These are phyloP conservation scores for Kodamaea kakaduensis DNA, from an alignment of 805 yeast species.

Conservation along the genomic window DNA sequence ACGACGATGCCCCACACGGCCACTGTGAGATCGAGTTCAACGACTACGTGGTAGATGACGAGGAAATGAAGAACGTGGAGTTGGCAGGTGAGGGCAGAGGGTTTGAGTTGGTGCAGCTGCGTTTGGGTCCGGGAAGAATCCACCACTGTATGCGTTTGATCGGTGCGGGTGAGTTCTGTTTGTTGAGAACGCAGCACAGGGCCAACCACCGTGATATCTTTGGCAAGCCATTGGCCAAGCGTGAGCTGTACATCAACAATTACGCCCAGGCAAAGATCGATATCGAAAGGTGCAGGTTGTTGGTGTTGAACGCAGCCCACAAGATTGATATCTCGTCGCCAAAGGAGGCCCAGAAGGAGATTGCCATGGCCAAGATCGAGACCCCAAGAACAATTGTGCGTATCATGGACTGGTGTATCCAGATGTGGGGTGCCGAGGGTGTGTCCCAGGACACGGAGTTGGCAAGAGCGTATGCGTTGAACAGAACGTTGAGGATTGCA, in stretches of 20 bases:
- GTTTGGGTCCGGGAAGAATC: conserved; percentile 67
- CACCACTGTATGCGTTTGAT: conserved; percentile 66
- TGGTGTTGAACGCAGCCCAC: conserved; percentile 59
- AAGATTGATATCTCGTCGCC: conserved; percentile 51
- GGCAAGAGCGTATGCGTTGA: conserved; percentile 48
- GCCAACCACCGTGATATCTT: conserved; percentile 52
- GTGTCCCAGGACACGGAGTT: conserved; percentile 58
- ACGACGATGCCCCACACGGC: conserved; percentile 71
- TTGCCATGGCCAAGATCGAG: conserved; percentile 60
- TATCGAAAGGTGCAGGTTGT: conserved; percentile 49
- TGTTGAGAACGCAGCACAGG: conserved; percentile 44
- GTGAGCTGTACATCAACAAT: conserved; percentile 47
- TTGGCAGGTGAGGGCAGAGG: conserved; percentile 51
- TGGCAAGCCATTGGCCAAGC: conserved; percentile 45
- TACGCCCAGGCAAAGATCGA: conserved; percentile 53
- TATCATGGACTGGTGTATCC: conserved; percentile 59
- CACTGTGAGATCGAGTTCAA: conserved; percentile 56
- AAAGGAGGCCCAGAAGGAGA: conserved; percentile 52
- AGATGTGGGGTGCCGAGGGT: conserved; percentile 63
- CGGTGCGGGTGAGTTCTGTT: conserved; percentile 58
- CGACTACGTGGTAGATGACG: conserved; percentile 44
- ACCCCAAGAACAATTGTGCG: conserved; percentile 53
- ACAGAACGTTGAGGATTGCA: conserved; percentile 57
- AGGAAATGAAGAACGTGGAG: conserved; percentile 38
- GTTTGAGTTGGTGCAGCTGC: conserved; percentile 58